Base-by-base conservation (phyloP, 1,284 basidiomycete species). In the Fomitiporia mediterranea region DNA sequence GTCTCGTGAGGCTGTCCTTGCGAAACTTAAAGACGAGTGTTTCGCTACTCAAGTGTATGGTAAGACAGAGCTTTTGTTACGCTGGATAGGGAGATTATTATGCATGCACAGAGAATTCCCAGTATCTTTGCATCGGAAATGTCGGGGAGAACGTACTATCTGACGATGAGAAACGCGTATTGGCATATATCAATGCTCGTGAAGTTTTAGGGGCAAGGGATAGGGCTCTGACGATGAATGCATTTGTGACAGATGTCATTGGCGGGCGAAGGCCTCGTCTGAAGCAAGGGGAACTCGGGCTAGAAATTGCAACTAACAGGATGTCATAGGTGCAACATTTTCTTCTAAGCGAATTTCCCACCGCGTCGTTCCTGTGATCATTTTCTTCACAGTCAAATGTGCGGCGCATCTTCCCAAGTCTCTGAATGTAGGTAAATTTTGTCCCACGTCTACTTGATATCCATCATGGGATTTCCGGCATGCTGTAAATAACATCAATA, bases 181-280 rank as follows among this genome's bases (percentile, higher is more conserved):
- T 73, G 28, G 66, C 69, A 39, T 70, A 71, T 61, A 69, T 74
- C 55, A 72, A 73, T 55, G 71, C 71, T 46, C 67, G 72, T 8
- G 62, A 71, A 49, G 66, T 74, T 51, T 72, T 74, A 32, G 69
- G 72, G 51, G 58, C 67, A 17, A 72, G 73, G 57, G 69, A 72
- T 57, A 67, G n/a, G 35, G 1, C 66, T 48, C 70, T 68, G 35
- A 58, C 70, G 44, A 68, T 72, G 55, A 37, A 19, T 17, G 68
- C 64, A 57, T 63, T 74, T 15, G 70, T 71, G 62, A 67, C 70
- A 63, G 72, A 74, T 61, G 53, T 66, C n/a, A 58, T 69, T 9
- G 66, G 56, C 9, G 72, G 72, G 21, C 65, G 65, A 39, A 63
- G 67, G 27, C 62, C 69, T 44, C 61, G 69, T 47, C 60, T 74